Conservation (phyloP, 2,329 filamentous ascomycete genomes). For the Fusarium graminum region DNA sequence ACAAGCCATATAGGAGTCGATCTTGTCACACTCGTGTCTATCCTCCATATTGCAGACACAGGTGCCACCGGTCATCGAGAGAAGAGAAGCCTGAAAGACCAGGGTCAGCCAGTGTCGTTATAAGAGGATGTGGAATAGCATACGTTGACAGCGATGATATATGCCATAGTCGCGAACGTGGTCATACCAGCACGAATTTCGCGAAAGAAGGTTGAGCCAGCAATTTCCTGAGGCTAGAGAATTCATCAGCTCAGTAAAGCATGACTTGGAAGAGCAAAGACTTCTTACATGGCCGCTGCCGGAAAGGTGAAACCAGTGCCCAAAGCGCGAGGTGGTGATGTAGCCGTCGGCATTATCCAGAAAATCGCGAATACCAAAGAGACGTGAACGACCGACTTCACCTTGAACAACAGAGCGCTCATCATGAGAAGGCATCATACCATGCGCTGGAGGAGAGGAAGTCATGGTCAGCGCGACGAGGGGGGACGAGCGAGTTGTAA, state of each 20-base stretch:
- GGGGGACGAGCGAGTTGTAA: neutral
- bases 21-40: conserved; percentile 63
- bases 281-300: conserved; percentile 75
- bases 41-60: conserved; percentile 71
- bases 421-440: conserved; percentile 25
- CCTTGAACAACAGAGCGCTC: neutral
- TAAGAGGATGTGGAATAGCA: conserved; percentile 36
- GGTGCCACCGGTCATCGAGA: conserved; percentile 81
- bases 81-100: conserved; percentile 72
- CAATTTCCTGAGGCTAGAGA: conserved; percentile 73
- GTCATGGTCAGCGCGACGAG: conserved; percentile 20
- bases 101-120: conserved; percentile 6
- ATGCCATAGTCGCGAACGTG: conserved; percentile 85
- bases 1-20: conserved; percentile 60
- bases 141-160: conserved; percentile 82
- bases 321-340: conserved; percentile 62
- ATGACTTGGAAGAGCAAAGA: conserved; percentile 9
- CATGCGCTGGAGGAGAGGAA: conserved; percentile 23
- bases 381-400: conserved; percentile 43
- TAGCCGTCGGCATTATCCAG: conserved; percentile 55
- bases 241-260: neutral
- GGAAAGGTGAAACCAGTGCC: conserved; percentile 74
- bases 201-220: conserved; percentile 77
- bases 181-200: conserved; percentile 85
- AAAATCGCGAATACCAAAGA: conserved; percentile 54